A percentile compares a stretch with the other conserved stretches of the same genome.
phyloP scores from a whole-genome alignment of 2,329 filamentous ascomycete genomes.

The Sclerotinia spermophila region DNA sequence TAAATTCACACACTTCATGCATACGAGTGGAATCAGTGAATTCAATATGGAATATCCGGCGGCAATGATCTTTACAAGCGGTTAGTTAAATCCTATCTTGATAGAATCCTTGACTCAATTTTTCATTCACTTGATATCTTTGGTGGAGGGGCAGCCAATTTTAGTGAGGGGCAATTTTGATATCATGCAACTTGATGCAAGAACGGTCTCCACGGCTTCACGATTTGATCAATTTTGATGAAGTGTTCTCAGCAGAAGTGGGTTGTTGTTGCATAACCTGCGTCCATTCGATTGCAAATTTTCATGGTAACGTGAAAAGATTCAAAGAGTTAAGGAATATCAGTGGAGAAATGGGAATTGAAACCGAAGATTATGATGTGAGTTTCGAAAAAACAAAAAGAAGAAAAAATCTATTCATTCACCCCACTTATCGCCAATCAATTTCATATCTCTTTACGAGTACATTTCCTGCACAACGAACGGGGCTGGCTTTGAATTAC shows the following conservation, averaged over 20 bases:
- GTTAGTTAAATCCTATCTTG: background rate
- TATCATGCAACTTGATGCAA: conserved; percentile 4
- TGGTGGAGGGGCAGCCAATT: conserved; percentile 7
- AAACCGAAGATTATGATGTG: background rate
- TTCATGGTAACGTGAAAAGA: conserved; percentile 1
- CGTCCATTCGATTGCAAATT: conserved; percentile 9
- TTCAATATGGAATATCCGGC: background rate
- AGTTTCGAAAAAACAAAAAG: background rate
- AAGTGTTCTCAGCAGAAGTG: conserved; percentile 8
- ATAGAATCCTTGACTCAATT: background rate
- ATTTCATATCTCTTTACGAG: background rate
- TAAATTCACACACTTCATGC: background rate
- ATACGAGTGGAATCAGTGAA: background rate
- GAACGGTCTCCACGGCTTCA: background rate
- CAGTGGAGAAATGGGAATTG: conserved; percentile 3
- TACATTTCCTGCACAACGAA: conserved; percentile 3
- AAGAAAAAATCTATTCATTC: background rate
- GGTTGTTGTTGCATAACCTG: conserved; percentile 1
- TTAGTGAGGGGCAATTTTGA: conserved; percentile 6
- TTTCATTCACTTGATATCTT: background rate
- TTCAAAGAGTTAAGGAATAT: background rate
- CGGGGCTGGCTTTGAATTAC: background rate
- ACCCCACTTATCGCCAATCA: conserved; percentile 5
- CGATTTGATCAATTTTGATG: conserved; percentile 1
- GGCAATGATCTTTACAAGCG: background rate